Conservation (phyloP, 202 grass and related monocot species). For the Bolboschoenoplectus hybrid region DNA sequence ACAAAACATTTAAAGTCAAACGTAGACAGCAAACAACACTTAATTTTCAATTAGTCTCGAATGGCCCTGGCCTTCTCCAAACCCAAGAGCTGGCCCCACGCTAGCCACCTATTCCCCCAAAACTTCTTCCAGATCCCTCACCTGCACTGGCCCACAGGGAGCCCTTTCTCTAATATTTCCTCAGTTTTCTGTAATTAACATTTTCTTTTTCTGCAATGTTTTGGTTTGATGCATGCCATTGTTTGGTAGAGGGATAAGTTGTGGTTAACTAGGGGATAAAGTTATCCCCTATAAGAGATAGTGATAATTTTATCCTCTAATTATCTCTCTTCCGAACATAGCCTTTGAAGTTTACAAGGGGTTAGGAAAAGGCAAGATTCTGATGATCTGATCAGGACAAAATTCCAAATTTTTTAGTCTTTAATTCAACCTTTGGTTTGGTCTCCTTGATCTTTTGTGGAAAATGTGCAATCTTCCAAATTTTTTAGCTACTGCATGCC, state of each 20-base stretch:
- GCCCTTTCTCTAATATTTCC: conserved; percentile 11
- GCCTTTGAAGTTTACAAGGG: conserved; percentile 14
- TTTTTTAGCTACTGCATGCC: neutral
- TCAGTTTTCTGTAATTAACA: conserved; percentile 3
- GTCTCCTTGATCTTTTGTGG: conserved; percentile 22
- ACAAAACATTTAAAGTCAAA: neutral
- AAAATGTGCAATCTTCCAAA: neutral
- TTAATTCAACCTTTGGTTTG: conserved; percentile 16
- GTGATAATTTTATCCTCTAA: no score
- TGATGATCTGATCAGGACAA: conserved; percentile 26
- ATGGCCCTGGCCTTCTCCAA: neutral
- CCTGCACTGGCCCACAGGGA: conserved; percentile 9
- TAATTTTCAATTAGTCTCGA: neutral
- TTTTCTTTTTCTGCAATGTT: neutral
- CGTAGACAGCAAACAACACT: neutral
- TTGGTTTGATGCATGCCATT: conserved; percentile 11
- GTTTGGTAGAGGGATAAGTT: neutral
- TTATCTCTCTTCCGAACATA: neutral
- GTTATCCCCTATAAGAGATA: no score
- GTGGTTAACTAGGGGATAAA: no score
- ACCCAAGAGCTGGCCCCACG: neutral
- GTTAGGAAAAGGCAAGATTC: conserved; percentile 20
- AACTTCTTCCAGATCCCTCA: neutral
- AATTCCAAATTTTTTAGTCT: conserved; percentile 7
- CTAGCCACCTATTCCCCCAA: neutral